Evolutionary conservation across 2,329 filamentous ascomycete genomes (phyloP).

Genomic region (Aspergillus sp.): DNA sequence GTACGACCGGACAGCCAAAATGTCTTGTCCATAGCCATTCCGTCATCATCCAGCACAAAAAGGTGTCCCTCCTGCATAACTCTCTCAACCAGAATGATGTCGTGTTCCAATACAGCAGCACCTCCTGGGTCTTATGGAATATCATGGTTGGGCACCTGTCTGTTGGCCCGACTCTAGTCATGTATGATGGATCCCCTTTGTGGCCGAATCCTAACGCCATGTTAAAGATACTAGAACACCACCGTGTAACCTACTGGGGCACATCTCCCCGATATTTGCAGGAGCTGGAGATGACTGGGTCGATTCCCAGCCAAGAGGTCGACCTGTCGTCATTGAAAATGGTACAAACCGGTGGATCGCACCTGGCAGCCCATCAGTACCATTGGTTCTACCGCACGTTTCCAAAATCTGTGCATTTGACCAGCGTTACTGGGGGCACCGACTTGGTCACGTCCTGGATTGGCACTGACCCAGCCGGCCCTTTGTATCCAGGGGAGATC

Average conservation of each 20-base stretch:
- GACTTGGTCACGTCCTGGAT: conserved; percentile 45
- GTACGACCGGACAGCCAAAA: conserved; percentile 45
- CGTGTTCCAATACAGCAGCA: conserved; percentile 47
- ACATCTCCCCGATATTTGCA: conserved; percentile 45
- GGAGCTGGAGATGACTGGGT: conserved; percentile 36
- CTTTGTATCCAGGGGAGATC: conserved; percentile 43
- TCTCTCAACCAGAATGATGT: conserved; percentile 37
- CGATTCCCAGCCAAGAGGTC: conserved; percentile 20
- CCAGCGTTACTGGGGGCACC: conserved; percentile 46
- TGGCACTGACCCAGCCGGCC: conserved; percentile 42
- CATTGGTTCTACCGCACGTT: conserved; percentile 38
- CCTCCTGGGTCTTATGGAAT: conserved; percentile 49
- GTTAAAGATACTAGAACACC: conserved; percentile 12
- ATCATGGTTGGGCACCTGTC: conserved; percentile 45
- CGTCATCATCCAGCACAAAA: conserved; percentile 44
- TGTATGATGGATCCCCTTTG: conserved; percentile 45
- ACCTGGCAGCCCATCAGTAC: conserved; percentile 43
- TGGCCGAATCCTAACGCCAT: conserved; percentile 38
- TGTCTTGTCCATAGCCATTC: conserved; percentile 47
- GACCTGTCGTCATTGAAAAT: conserved; percentile 40
- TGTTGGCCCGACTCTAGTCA: conserved; percentile 40
- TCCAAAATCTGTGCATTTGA: conserved; percentile 39
- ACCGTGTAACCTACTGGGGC: conserved; percentile 34
- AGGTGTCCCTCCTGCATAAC: conserved; percentile 45
- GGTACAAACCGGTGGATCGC: conserved; percentile 46